Evolutionary conservation across 2,329 filamentous ascomycete species (phyloP).

Genomic region (Ascosphaera apis): DNA sequence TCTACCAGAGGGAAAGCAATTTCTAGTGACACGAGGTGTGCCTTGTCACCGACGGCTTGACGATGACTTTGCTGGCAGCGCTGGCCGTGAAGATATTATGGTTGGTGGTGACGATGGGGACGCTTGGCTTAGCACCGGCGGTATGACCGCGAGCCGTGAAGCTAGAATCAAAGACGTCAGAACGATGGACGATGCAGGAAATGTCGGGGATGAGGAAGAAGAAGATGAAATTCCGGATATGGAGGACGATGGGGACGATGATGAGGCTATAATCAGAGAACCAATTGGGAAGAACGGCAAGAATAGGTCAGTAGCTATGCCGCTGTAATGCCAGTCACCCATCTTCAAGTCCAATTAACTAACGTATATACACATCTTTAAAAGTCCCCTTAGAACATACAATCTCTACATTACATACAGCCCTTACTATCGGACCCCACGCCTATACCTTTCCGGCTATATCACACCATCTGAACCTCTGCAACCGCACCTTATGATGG

Average conservation of each 20-base stretch:
- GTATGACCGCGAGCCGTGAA: conserved; percentile 46
- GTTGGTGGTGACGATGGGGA: conserved; percentile 53
- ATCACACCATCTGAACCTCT: conserved; percentile 56
- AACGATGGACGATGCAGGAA: conserved; percentile 74
- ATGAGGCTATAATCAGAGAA: conserved; percentile 86
- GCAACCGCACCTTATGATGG: conserved; percentile 72
- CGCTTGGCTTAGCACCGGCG: conserved; percentile 79
- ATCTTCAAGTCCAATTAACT: not conserved
- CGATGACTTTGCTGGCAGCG: conserved; percentile 77
- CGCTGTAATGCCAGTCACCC: not conserved
- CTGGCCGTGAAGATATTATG: conserved; percentile 64
- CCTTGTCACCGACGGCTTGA: conserved; percentile 81
- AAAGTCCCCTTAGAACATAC: conserved; percentile 70
- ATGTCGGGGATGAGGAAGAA: conserved; percentile 51
- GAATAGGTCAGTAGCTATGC: conserved; percentile 27
- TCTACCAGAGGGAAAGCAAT: conserved; percentile 79
- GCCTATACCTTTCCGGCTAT: conserved; percentile 87
- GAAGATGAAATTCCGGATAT: conserved; percentile 84
- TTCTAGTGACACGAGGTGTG: conserved; percentile 79
- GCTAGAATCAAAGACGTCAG: conserved; percentile 58
- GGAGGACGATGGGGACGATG: conserved; percentile 87
- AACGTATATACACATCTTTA: conserved; percentile 2
- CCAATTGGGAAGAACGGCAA: conserved; percentile 26
- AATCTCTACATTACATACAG: conserved; percentile 97
- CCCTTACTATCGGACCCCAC: conserved; percentile 85